These are phyloP conservation scores for Pleurotus tuber-regium DNA, from an alignment of 768 basidiomycete genomes.

Conservation along the genomic window DNA sequence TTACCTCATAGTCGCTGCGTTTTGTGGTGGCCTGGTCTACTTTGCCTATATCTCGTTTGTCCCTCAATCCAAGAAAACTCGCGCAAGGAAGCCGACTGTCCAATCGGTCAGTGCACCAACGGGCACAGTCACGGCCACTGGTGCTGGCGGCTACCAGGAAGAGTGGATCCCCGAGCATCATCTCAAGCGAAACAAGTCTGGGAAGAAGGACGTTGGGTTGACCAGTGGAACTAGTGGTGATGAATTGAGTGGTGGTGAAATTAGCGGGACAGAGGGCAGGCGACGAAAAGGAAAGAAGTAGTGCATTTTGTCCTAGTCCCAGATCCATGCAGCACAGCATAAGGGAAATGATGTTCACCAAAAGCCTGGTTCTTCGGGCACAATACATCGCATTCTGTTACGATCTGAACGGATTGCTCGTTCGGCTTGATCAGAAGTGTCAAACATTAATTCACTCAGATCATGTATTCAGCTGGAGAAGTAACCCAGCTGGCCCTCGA, in stretches of 20 bases:
- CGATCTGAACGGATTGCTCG: no score
- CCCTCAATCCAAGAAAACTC: slow-evolving; percentile 60
- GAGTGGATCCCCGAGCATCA: slow-evolving; percentile 95
- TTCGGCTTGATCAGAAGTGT: no score
- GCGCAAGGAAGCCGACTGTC: slow-evolving; percentile 43
- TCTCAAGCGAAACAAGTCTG: slow-evolving; percentile 60
- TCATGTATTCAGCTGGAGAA: no score
- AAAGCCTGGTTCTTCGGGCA: no score
- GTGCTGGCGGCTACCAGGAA: slow-evolving; percentile 73
- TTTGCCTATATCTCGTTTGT: slow-evolving; percentile 62
- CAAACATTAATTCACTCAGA: no score
- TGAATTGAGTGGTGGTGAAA: slow-evolving; percentile 64
- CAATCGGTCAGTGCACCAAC: slow-evolving; percentile 51
- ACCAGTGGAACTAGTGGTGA: slow-evolving; percentile 55
- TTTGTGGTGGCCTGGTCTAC: slow-evolving; percentile 64
- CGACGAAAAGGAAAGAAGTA: slow-evolving; percentile 52
- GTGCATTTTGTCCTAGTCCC: no score
- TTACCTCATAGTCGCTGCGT: slow-evolving; percentile 64
- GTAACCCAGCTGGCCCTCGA: no score
- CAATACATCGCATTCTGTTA: no score
- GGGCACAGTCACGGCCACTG: slow-evolving; percentile 58
- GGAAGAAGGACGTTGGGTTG: slow-evolving; percentile 45
- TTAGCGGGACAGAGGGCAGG: slow-evolving; percentile 61
- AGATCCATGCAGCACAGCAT: no score
- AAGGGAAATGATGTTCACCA: no score